Base-by-base conservation (phyloP, 768 basidiomycete genomes). In the Pleurotus eryngii region DNA sequence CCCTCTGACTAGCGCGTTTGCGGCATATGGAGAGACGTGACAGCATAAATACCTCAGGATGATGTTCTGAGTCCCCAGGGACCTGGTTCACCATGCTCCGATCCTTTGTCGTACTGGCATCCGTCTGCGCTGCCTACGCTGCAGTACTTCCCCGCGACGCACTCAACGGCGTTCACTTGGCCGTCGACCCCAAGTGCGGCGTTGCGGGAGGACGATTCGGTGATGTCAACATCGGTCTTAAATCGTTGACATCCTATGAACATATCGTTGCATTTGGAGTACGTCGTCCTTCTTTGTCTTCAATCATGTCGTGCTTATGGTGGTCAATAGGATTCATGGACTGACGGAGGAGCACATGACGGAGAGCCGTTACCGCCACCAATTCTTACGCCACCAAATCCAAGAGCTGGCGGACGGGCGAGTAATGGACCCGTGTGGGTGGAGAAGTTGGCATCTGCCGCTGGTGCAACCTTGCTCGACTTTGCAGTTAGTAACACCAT, bases 251-350 rank as follows among this genome's bases (percentile, higher is more conserved):
- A 5, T 59, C 57, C 4, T 74, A 76, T 57, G 76, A 73, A 57
- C 81, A 76, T 2, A 78, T 83, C 42, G 80, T 83, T 4, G 70
- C 81, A 0, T 83, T 82, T 58, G 81, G 81, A 55, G 81, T 80
- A 60, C 30, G 72, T 68, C 30, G 5, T 14, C 20, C 40, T 47
- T 18, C 12, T 27, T 9, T 15, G 18, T 38, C 14, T 35, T 22
- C 15, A 46, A 22, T 38, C 5, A 51, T 7, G 11, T 45, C 15
- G 66, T 67, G 1, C 70, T 73, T 5, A 67, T 1, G 70, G 74
- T 2, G 65, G 71, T 0, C 60, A 76, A 14, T 55, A 81, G 56
- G 70, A 70, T 7, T 68, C 69, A 43, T 65, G 63, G 76, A 56
- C 61, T 38, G 65, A 40, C 53, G 69, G 55, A 49, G 82, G 80